Conservation (phyloP, 768 basidiomycete genomes). For the Piloderma croceum region DNA sequence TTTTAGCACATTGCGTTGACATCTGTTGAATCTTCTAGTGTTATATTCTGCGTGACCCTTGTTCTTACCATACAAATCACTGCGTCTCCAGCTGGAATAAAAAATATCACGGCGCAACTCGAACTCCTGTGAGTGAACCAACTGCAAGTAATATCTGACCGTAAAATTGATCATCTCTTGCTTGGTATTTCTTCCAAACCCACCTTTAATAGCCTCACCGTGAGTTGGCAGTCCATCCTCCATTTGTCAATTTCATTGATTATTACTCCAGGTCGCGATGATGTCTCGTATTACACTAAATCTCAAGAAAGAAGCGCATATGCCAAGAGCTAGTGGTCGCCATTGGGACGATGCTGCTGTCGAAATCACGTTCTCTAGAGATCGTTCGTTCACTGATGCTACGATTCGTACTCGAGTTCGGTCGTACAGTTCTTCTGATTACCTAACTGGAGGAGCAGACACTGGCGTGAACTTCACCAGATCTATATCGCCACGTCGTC, state of each 20-base stretch:
- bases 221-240: not conserved
- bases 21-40: too few relatives aligned
- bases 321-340: too few relatives aligned
- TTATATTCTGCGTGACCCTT: slow-evolving; percentile 35
- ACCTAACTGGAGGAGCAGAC: too few relatives aligned
- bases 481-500: too few relatives aligned
- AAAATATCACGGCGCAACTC: slow-evolving; percentile 34
- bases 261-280: slow-evolving; percentile 45
- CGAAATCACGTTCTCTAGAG: too few relatives aligned
- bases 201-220: slow-evolving; percentile 7
- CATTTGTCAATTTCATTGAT: not conserved
- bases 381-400: too few relatives aligned
- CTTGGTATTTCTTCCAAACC: slow-evolving; percentile 16
- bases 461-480: too few relatives aligned
- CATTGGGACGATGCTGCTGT: too few relatives aligned
- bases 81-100: slow-evolving; percentile 21
- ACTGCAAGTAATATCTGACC: not conserved
- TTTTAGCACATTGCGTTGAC: not conserved
- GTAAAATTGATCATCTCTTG: slow-evolving; percentile 37
- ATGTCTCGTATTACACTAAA: slow-evolving; percentile 66
- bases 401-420: too few relatives aligned
- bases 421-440: too few relatives aligned
- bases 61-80: slow-evolving; percentile 35
- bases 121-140: slow-evolving; percentile 34
- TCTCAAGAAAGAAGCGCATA: slow-evolving; percentile 49